A percentile compares a stretch with the other conserved stretches of the same genome.
Conservation (phyloP, 2,329 filamentous ascomycete genomes). For the Phoma sp. region DNA sequence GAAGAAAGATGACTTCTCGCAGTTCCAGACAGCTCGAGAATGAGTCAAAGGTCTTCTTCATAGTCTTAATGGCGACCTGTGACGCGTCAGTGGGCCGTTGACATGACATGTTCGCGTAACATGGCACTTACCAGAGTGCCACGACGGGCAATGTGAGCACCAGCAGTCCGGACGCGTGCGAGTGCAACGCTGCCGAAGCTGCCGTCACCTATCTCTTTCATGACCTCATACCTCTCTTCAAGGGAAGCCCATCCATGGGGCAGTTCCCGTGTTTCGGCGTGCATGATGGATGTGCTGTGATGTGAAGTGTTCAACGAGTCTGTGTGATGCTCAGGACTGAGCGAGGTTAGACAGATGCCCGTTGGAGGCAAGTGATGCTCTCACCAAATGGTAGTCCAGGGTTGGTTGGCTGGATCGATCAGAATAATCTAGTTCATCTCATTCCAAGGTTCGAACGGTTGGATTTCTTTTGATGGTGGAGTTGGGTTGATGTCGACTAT, state of each 20-base stretch:
- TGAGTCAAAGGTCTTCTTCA: conserved; percentile 99
- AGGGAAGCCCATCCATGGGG: conserved; percentile 73
- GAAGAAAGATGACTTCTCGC: conserved; percentile 94
- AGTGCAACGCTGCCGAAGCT: conserved; percentile 97
- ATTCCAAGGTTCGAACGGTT: conserved; percentile 21
- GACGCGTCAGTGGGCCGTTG: conserved; percentile 29
- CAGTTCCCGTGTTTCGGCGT: conserved; percentile 74
- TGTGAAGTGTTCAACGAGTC: conserved; percentile 22
- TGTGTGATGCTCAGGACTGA: conserved; percentile 22
- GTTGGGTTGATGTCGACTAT: conserved; percentile 27
- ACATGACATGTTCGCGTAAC: conserved; percentile 11
- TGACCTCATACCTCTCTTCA: conserved; percentile 93
- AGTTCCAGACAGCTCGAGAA: conserved; percentile 90
- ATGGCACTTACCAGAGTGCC: conserved; percentile 81
- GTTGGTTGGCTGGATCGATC: conserved; percentile 1
- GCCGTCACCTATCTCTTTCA: conserved; percentile 98
- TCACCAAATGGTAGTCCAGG: conserved; percentile 30
- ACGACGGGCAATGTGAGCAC: conserved; percentile 83
- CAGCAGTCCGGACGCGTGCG: conserved; percentile 88
- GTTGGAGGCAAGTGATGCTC: conserved; percentile 5
- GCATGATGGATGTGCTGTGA: conserved; percentile 59
- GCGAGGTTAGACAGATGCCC: conserved; percentile 20
- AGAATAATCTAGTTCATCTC: conserved; percentile 42
- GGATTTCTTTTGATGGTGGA: not conserved
- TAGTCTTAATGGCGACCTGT: conserved; percentile 98